Conservation (phyloP, 1,139 yeast species). For the Debaryomycetaceae sp. region DNA sequence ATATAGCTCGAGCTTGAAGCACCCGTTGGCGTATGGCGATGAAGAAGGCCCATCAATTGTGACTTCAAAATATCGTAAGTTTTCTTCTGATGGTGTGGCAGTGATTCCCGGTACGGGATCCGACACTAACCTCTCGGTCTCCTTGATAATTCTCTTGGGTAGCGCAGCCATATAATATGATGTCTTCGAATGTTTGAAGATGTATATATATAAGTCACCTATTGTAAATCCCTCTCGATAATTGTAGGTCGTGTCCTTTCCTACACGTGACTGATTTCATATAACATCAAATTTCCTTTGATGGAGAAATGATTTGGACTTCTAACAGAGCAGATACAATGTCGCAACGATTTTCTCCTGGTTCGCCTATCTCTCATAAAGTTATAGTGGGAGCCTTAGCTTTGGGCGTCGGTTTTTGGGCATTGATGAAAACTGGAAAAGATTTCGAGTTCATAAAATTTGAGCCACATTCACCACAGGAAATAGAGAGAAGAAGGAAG, state of each 20-base stretch:
- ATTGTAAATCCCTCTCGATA: background rate
- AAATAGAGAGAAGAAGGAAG: conserved; percentile 34
- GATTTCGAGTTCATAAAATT: conserved; percentile 41
- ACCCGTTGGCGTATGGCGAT: conserved; percentile 80
- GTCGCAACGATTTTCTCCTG: conserved; percentile 15
- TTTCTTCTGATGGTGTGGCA: conserved; percentile 91
- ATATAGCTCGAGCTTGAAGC: conserved; percentile 71
- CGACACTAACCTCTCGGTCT: conserved; percentile 84
- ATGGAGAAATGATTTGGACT: too few relatives aligned
- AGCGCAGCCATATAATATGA: conserved; percentile 48
- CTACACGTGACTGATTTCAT: too few relatives aligned
- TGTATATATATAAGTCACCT: background rate
- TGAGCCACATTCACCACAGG: conserved; percentile 38
- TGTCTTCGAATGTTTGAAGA: too few relatives aligned
- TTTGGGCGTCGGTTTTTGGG: conserved; percentile 28
- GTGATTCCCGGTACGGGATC: conserved; percentile 97
- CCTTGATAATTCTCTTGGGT: conserved; percentile 90
- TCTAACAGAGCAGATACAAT: background rate
- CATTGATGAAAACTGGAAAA: conserved; percentile 31
- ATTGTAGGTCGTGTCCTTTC: background rate
- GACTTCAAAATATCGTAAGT: conserved; percentile 80
- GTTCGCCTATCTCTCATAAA: conserved; percentile 34
- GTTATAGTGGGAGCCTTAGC: conserved; percentile 39
- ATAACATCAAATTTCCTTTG: too few relatives aligned
- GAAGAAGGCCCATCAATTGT: conserved; percentile 87